A percentile compares a stretch with the other conserved stretches of the same genome.
Evolutionary conservation across 2,329 filamentous ascomycete species (phyloP).

Genomic region (Colletotrichum caudatum): DNA sequence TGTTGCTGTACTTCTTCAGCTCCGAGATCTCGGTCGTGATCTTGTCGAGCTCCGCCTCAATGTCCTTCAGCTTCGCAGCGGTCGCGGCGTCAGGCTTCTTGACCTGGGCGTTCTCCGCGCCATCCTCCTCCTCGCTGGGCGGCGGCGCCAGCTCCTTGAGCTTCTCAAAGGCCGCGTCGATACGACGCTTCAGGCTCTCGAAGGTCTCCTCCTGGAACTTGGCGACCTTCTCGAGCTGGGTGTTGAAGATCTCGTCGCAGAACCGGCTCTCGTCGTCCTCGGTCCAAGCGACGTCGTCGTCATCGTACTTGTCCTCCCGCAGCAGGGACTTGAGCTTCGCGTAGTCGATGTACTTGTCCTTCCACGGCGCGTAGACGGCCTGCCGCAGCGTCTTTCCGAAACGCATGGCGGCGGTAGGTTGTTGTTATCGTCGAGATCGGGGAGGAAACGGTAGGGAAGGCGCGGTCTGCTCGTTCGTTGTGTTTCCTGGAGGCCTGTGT

Average conservation of each 20-base stretch:
- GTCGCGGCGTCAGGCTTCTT: constrained; percentile 62
- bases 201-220: constrained; percentile 87
- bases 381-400: constrained; percentile 90
- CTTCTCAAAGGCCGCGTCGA: constrained; percentile 72
- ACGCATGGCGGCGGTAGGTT: constrained; percentile 71
- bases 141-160: constrained; percentile 80
- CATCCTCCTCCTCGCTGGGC: constrained; percentile 26
- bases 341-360: constrained; percentile 95
- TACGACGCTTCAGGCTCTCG: constrained; percentile 64
- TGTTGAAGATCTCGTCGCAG: constrained; percentile 94
- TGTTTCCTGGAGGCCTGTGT: background rate
- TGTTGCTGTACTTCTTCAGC: constrained; percentile 92
- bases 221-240: constrained; percentile 94
- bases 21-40: constrained; percentile 94
- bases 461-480: constrained; percentile 7
- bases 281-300: constrained; percentile 81
- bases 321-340: constrained; percentile 90
- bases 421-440: background rate
- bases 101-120: constrained; percentile 65
- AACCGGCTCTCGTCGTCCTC: constrained; percentile 94
- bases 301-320: constrained; percentile 76
- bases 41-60: constrained; percentile 82
- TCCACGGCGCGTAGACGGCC: constrained; percentile 88
- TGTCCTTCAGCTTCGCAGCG: constrained; percentile 71
- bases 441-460: background rate